Percentiles rank a stretch among this genome's conserved stretches.
These are phyloP conservation scores for Eutypa lata DNA, from an alignment of 2,329 filamentous ascomycete species.

Conservation along the genomic window DNA sequence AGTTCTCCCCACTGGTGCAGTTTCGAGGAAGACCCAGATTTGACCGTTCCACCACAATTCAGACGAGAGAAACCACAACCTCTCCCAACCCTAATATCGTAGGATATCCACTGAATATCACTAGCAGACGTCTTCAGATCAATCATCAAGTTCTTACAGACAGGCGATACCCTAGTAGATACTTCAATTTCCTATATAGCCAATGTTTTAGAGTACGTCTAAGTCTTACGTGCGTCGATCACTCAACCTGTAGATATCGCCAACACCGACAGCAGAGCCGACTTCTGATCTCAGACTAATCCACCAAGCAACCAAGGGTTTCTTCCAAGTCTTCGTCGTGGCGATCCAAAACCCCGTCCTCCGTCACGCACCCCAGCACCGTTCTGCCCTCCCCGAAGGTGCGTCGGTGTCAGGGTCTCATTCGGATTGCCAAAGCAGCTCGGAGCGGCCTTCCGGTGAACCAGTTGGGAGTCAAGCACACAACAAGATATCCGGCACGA, in stretches of 20 bases:
- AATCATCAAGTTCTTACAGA: background rate
- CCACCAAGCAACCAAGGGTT: background rate
- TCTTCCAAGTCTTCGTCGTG: conserved; percentile 27
- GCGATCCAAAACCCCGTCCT: conserved; percentile 34
- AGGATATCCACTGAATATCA: background rate
- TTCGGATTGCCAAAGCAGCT: conserved; percentile 18
- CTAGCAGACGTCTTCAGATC: background rate
- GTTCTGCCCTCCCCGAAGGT: conserved; percentile 24
- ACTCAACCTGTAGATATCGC: background rate
- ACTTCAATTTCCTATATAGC: background rate
- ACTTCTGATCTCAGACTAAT: background rate
- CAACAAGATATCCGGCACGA: conserved; percentile 20
- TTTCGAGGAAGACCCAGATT: conserved; percentile 4
- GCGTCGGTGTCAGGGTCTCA: conserved; percentile 25
- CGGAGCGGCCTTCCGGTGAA: conserved; percentile 18
- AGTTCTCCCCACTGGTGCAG: conserved; percentile 14
- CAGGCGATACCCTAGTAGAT: background rate
- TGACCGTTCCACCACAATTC: background rate
- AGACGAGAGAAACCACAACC: background rate
- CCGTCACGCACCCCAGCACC: conserved; percentile 29
- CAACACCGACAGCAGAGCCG: background rate
- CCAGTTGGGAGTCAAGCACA: conserved; percentile 24
- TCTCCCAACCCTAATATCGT: background rate
- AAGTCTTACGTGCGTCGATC: background rate
- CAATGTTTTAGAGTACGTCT: background rate